Evolutionary conservation across 441 rosid species (phyloP).

Genomic region (Gossypium trilobum): DNA sequence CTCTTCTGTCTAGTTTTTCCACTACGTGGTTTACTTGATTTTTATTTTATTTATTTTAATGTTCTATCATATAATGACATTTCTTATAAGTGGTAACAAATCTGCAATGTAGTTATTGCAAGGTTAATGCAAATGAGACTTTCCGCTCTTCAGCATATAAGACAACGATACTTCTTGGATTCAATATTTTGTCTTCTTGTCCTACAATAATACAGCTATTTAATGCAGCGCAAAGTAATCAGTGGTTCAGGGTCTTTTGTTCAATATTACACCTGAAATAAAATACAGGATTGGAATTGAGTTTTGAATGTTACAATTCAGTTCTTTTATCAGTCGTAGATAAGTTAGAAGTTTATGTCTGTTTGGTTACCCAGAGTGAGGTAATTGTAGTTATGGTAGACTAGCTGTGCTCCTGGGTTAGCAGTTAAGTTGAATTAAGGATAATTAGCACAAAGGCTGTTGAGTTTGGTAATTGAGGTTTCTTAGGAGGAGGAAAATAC

Average conservation of each 20-base stretch:
- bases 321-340: background rate
- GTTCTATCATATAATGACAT: background rate
- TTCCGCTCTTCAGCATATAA: background rate
- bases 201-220: background rate
- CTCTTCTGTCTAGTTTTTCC: background rate
- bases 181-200: background rate
- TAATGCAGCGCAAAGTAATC: background rate
- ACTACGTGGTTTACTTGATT: background rate
- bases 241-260: background rate
- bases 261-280: background rate
- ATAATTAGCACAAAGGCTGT: background rate
- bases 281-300: background rate
- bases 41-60: background rate
- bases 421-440: background rate
- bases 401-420: background rate
- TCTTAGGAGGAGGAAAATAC: background rate
- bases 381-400: background rate
- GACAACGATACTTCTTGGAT: background rate
- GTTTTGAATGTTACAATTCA: background rate
- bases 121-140: background rate
- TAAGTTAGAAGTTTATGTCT: background rate
- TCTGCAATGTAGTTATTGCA: background rate
- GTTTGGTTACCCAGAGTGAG: conserved; percentile 2
- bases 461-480: background rate
- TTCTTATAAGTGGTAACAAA: background rate